Conservation (phyloP, 441 rosid genomes). For the Metrosideros polymorpha region DNA sequence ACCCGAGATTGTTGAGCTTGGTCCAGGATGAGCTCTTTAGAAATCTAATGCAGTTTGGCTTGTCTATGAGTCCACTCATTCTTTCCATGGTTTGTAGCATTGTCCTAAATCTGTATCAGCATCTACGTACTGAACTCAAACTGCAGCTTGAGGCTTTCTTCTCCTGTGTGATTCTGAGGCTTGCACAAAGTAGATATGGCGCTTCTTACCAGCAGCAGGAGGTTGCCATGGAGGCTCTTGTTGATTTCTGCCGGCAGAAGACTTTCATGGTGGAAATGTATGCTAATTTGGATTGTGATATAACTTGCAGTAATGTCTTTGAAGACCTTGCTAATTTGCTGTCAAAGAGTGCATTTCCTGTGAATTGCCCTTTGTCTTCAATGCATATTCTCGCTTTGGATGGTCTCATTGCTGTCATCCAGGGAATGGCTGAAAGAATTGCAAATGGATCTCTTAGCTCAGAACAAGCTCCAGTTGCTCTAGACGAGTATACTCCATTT, state of each 20-base stretch:
- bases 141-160: constrained; percentile 93
- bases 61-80: constrained; percentile 87
- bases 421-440: constrained; percentile 70
- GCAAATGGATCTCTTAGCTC: constrained; percentile 36
- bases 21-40: constrained; percentile 78
- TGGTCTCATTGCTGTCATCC: constrained; percentile 64
- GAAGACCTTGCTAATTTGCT: constrained; percentile 76
- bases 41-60: constrained; percentile 84
- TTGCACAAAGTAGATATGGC: constrained; percentile 77
- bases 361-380: constrained; percentile 77
- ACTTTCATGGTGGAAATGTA: constrained; percentile 78
- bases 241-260: constrained; percentile 84
- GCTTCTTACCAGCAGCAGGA: constrained; percentile 86
- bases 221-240: constrained; percentile 93
- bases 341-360: constrained; percentile 87
- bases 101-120: constrained; percentile 78
- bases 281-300: constrained; percentile 90
- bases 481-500: constrained; percentile 52
- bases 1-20: constrained; percentile 54
- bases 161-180: constrained; percentile 77
- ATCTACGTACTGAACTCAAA: constrained; percentile 71
- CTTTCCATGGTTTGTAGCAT: constrained; percentile 86
- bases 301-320: constrained; percentile 73
- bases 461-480: constrained; percentile 28
- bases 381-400: constrained; percentile 88